These are phyloP conservation scores for Boletus pseudo-olivaceus DNA, from an alignment of 768 basidiomycete species.

Conservation along the genomic window DNA sequence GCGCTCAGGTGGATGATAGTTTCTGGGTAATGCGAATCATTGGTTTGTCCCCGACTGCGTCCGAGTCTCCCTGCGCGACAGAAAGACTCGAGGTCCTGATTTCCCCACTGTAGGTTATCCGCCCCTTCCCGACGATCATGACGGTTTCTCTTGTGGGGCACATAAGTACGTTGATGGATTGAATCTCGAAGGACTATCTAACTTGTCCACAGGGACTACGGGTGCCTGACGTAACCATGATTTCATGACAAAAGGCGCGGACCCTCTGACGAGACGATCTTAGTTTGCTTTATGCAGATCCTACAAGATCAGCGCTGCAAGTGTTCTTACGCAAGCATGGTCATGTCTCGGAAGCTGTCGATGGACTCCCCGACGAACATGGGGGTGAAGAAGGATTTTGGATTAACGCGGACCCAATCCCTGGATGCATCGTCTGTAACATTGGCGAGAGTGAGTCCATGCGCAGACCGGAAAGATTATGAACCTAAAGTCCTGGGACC, in stretches of 20 bases:
- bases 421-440: constrained; percentile 84
- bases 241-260: background rate
- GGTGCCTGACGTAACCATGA: constrained; percentile 71
- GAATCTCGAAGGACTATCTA: background rate
- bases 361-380: constrained; percentile 47
- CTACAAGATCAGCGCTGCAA: constrained; percentile 76
- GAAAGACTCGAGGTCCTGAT: background rate
- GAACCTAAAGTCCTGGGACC: constrained; percentile 4
- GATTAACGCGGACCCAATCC: constrained; percentile 83
- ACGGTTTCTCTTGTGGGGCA: constrained; percentile 86
- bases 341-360: constrained; percentile 23
- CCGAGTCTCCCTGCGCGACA: background rate
- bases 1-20: constrained; percentile 70
- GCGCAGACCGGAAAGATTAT: background rate
- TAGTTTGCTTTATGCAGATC: constrained; percentile 87
- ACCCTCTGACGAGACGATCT: constrained; percentile 9
- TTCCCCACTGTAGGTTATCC: constrained; percentile 65
- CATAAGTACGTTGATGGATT: constrained; percentile 61
- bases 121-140: constrained; percentile 71
- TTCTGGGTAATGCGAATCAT: constrained; percentile 91
- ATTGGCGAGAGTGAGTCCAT: constrained; percentile 77
- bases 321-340: constrained; percentile 61
- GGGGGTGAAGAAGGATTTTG: constrained; percentile 61
- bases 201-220: constrained; percentile 66
- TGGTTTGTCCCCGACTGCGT: constrained; percentile 38